phyloP scores from a whole-genome alignment of 108 stramenopile genomes.

The Skeletonema potamos region DNA sequence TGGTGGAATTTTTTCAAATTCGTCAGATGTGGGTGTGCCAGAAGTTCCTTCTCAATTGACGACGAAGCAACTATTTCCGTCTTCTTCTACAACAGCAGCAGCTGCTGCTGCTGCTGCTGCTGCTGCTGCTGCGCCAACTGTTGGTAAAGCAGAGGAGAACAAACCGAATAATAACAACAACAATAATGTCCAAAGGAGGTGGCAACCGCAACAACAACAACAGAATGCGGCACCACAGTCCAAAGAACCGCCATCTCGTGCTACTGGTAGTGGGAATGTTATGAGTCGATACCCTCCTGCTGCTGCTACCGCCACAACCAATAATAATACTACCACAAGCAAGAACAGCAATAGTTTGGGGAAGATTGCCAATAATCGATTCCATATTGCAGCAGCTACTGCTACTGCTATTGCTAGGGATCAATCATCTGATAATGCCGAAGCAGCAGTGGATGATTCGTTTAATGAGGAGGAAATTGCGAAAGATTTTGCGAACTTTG shows the following conservation, averaged over 20 bases:
- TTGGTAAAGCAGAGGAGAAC: neutral
- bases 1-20: neutral
- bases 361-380: neutral
- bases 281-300: neutral
- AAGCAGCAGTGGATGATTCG: neutral
- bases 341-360: neutral
- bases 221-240: neutral
- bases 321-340: neutral
- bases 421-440: neutral
- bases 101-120: neutral
- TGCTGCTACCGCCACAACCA: no score
- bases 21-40: neutral
- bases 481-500: neutral
- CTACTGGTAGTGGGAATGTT: neutral
- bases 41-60: neutral
- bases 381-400: neutral
- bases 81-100: neutral
- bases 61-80: neutral
- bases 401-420: neutral
- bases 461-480: neutral
- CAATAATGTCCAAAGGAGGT: neutral
- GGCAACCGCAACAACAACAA: constrained; percentile 7
- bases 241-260: neutral
- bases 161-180: neutral
- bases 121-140: no score